Evolutionary conservation across 140 eudicot species (phyloP).

Genomic region (Stevia rebaudiana): DNA sequence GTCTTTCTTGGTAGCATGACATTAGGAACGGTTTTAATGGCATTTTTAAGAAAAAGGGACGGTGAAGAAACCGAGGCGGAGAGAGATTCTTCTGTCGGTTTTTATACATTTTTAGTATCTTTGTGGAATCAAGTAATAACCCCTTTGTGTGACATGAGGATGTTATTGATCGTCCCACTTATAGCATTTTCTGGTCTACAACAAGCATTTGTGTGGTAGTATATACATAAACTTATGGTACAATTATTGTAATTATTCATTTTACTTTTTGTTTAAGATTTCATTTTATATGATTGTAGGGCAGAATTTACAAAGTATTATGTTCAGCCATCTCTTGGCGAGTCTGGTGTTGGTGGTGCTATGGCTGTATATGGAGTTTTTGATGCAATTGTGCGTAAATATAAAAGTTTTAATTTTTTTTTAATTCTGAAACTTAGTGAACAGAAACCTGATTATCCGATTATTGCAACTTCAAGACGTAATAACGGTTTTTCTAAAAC

Average conservation of each 20-base stretch:
- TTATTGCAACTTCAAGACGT: neutral
- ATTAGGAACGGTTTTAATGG: constrained; percentile 75
- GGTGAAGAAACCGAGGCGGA: constrained; percentile 48
- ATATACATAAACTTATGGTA: constrained; percentile 17
- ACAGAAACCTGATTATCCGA: neutral
- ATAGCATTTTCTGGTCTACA: constrained; percentile 92
- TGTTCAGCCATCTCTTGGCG: constrained; percentile 82
- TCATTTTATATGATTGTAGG: constrained; percentile 40
- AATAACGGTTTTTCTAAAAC: neutral
- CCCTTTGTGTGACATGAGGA: constrained; percentile 59
- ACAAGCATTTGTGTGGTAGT: constrained; percentile 99
- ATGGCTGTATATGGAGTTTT: constrained; percentile 94
- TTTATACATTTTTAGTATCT: constrained; percentile 39
- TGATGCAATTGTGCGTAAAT: constrained; percentile 89
- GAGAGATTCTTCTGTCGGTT: constrained; percentile 36
- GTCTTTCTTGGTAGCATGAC: constrained; percentile 81
- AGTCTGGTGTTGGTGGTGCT: constrained; percentile 89
- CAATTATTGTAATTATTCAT: neutral
- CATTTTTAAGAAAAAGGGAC: constrained; percentile 69
- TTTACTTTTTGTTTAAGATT: constrained; percentile 11
- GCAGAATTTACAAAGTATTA: constrained; percentile 79
- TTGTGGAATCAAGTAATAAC: constrained; percentile 46
- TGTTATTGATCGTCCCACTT: constrained; percentile 80
- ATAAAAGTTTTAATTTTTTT: too few relatives aligned
- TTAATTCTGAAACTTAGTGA: neutral